Evolutionary conservation across 1,284 basidiomycete species (phyloP).

Genomic region (Cutaneotrichosporon cutaneum): DNA sequence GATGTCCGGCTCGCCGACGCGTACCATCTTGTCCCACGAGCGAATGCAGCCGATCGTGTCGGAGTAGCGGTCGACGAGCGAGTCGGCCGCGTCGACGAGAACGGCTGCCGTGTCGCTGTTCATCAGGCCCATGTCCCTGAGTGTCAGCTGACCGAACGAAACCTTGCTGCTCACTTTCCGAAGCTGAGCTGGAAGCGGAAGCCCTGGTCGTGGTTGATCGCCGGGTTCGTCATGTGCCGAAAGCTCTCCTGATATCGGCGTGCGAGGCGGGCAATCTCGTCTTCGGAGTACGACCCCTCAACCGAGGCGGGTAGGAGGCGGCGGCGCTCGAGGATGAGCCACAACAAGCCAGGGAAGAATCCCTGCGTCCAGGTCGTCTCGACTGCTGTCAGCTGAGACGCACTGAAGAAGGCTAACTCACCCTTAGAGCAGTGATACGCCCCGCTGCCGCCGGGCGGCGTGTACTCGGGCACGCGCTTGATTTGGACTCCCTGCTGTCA

Average conservation of each 20-base stretch:
- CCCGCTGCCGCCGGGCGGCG: slow-evolving; percentile 35
- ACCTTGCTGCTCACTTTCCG: slow-evolving; percentile 21
- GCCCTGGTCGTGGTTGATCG: slow-evolving; percentile 45
- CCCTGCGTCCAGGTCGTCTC: slow-evolving; percentile 41
- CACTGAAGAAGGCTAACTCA: slow-evolving; percentile 16
- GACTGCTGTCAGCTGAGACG: slow-evolving; percentile 25
- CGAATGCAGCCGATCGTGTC: slow-evolving; percentile 37
- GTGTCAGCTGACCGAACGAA: neutral
- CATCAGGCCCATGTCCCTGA: slow-evolving; percentile 36
- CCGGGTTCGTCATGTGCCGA: slow-evolving; percentile 28
- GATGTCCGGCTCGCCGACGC: slow-evolving; percentile 22
- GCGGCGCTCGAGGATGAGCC: slow-evolving; percentile 38
- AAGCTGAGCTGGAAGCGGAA: slow-evolving; percentile 44
- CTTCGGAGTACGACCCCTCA: slow-evolving; percentile 25
- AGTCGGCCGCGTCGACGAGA: slow-evolving; percentile 41
- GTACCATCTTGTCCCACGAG: slow-evolving; percentile 37
- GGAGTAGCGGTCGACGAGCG: slow-evolving; percentile 39
- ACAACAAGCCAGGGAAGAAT: slow-evolving; percentile 44
- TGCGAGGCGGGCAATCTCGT: slow-evolving; percentile 33
- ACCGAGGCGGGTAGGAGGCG: slow-evolving; percentile 27
- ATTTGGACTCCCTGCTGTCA: slow-evolving; percentile 26
- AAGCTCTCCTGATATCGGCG: slow-evolving; percentile 38
- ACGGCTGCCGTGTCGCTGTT: slow-evolving; percentile 33
- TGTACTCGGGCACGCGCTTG: slow-evolving; percentile 39
- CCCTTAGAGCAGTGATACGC: slow-evolving; percentile 37